Base-by-base conservation (phyloP, 257 asterid genomes). In the Lycium barbarum region DNA sequence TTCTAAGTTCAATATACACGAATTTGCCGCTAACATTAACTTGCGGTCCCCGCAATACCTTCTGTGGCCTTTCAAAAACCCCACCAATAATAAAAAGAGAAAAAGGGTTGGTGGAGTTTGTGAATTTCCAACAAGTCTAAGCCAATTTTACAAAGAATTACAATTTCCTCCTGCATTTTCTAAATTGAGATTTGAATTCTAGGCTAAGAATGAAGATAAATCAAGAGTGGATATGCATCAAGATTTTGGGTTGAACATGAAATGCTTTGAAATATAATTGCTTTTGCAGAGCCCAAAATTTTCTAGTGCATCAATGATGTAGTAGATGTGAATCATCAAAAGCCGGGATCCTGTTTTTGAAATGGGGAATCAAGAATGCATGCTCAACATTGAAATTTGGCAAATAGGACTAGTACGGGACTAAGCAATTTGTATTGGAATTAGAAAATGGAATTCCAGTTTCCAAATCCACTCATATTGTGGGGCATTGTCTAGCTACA, bases 281-380 rank as follows among this genome's bases (percentile, higher is more conserved):
- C 65, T 76, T 76, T 76, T 76, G 82, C 26, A 76, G 82, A 76
- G 82, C 65, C 82, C 65, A 76, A 76, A 76, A 76, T 62, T 76
- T 85, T 85, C 83, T 61, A 49, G 88, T 59, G 76, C 71, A 82
- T 72, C 88, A 72, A 72, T 82, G 88, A 82, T 85, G 85, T 76
- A 74, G 47, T 51, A 76, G 47, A 76, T 61, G 79, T 43, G 84
- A 18, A 40, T 65, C 62, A 40, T 70, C 82, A 76, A 76, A 76
- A 76, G 82, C 65, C 40, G 65, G 65, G 82, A 76, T 76, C 47
- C 1, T 76, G 82, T 51, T 76, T 51, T 76, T 33, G 65, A 76
- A 26, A 76, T 76, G 82, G 82, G 82, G 82, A 76, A 51, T 53
- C 82, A 76, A 76, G 65, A 76, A 76, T 76, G 82, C 82, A 76